A percentile compares a stretch with the other conserved stretches of the same genome.
These are phyloP conservation scores for Poa pratensis DNA, from an alignment of 176 grass and related monocot genomes.

Conservation along the genomic window DNA sequence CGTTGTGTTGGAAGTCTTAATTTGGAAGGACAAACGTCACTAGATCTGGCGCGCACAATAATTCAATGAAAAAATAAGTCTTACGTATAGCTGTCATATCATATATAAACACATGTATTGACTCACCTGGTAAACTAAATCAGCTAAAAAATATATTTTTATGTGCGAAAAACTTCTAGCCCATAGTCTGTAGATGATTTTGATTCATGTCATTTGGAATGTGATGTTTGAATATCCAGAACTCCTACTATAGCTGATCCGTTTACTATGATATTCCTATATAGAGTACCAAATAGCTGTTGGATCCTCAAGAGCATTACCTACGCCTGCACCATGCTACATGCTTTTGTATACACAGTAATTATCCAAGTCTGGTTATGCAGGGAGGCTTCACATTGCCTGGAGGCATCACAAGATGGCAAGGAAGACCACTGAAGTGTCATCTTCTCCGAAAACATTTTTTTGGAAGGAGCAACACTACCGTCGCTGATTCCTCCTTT, in stretches of 20 bases:
- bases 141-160: too few relatives aligned
- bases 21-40: slow-evolving; percentile 2
- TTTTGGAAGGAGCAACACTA: neutral
- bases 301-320: neutral
- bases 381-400: slow-evolving; percentile 24
- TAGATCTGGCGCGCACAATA: neutral
- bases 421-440: neutral
- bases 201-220: too few relatives aligned
- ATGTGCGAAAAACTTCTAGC: too few relatives aligned
- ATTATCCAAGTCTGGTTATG: neutral
- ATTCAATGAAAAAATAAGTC: neutral
- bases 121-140: too few relatives aligned
- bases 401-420: neutral
- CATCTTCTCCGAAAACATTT: neutral
- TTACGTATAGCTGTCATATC: neutral
- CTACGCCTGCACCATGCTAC: neutral
- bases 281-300: too few relatives aligned
- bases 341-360: neutral
- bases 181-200: too few relatives aligned
- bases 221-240: too few relatives aligned
- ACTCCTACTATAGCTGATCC: too few relatives aligned
- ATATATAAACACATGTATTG: neutral
- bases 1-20: neutral
- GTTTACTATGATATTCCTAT: too few relatives aligned
- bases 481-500: neutral